Evolutionary conservation across 2,329 filamentous ascomycete species (phyloP).

Genomic region (Tolypocladium pustulatum): DNA sequence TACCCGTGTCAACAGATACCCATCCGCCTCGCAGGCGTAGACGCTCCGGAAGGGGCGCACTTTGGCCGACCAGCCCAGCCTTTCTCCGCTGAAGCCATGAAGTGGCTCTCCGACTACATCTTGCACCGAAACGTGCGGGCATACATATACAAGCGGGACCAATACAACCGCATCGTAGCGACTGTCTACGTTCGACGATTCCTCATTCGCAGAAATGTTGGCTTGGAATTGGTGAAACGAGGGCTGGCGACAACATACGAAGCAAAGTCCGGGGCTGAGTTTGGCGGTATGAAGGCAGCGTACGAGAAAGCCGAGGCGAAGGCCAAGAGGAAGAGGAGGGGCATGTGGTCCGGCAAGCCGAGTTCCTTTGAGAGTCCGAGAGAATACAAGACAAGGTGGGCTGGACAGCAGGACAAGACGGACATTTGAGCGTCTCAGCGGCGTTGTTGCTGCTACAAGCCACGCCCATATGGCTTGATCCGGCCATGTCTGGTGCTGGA

Average conservation of each 20-base stretch:
- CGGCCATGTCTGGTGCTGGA: not conserved
- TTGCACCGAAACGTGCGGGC: constrained; percentile 64
- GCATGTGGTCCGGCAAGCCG: constrained; percentile 64
- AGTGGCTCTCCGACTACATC: constrained; percentile 69
- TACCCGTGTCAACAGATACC: constrained; percentile 50
- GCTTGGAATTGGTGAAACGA: constrained; percentile 75
- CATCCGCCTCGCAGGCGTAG: constrained; percentile 80
- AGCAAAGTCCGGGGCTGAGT: constrained; percentile 81
- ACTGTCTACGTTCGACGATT: constrained; percentile 67
- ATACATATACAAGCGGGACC: constrained; percentile 76
- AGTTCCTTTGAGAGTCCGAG: constrained; percentile 70
- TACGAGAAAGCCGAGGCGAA: constrained; percentile 57
- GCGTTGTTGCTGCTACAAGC: not conserved
- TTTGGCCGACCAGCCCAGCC: constrained; percentile 86
- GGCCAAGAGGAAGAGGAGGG: constrained; percentile 54
- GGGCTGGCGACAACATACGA: constrained; percentile 90
- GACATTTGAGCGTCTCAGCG: constrained; percentile 7
- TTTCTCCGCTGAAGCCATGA: constrained; percentile 66
- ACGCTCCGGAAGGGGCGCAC: constrained; percentile 87
- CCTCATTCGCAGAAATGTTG: constrained; percentile 67
- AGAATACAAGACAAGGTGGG: constrained; percentile 61
- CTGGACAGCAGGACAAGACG: constrained; percentile 6
- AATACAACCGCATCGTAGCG: constrained; percentile 84
- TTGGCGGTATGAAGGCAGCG: constrained; percentile 56
- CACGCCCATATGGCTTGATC: not conserved